Base-by-base conservation (phyloP, 192 early-diverging fungal genomes). In the Umbelopsis sp. region DNA sequence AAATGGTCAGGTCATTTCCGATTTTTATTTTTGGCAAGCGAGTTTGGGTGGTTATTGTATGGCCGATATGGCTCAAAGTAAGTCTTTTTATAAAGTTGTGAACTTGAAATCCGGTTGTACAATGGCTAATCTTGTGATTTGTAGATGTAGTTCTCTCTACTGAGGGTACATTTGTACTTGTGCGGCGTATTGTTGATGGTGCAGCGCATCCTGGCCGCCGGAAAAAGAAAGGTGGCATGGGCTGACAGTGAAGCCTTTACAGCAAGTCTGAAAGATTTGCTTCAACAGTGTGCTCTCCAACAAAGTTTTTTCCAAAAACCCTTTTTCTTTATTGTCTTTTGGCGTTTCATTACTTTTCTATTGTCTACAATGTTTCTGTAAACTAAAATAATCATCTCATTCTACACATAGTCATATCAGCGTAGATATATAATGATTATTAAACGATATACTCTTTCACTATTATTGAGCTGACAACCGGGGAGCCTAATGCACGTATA, bases 11-110 rank as follows among this genome's bases (percentile, higher is more conserved):
- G 48, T 64, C 8, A 71, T 78, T 55, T 23, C 50, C 13, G 76
- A 78, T 44, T 78, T 78, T 70, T 72, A 78, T 46, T 78, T 78
- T 46, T 78, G 76, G 76, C 76, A 78, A 48, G 76, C 76, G 12
- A 78, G 73, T 50, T 44, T 78, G n/a, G 76, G 76, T 44, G 76
- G 76, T 15, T 78, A 78, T 65, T 78, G 76, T 61, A 73, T 78
- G 68, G 76, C 76, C 22, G 68, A 78, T 48, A 78, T 78, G 76
- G 22, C 73, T 27, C 71, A 73, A 73, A 64, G 76, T 78, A 65
- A 67, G 65, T 49, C 23, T 18, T n/a, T 18, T 23, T 58, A n/a
- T 71, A 25, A 20, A 30, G 33, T 44, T 45, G 11, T 61, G 48
- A 13, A 11, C 15, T n/a, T 41, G 33, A 44, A 21, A 8, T 20